phyloP scores from a whole-genome alignment of 2,329 filamentous ascomycete genomes.

The Colletotrichum neosansevieriae region DNA sequence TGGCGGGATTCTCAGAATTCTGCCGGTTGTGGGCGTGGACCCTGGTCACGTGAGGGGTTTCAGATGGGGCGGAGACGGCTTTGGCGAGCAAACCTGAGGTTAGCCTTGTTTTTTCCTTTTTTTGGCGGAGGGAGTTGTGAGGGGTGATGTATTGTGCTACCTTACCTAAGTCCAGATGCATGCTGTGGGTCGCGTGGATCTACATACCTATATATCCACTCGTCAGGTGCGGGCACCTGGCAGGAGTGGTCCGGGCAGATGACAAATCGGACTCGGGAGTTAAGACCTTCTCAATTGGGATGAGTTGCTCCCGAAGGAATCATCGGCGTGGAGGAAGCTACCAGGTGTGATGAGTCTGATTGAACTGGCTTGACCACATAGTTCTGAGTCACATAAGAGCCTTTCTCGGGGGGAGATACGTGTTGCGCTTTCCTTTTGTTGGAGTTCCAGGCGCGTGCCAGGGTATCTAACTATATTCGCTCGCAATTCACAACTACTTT shows the following conservation, averaged over 20 bases:
- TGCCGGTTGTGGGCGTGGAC: conserved; percentile 33
- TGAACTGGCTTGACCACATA: background rate
- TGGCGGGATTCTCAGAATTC: conserved; percentile 30
- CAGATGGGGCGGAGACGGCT: conserved; percentile 14
- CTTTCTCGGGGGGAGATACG: background rate
- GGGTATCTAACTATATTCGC: conserved; percentile 27
- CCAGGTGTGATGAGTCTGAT: background rate
- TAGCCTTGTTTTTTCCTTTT: too few species aligned
- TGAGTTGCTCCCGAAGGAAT: conserved; percentile 20
- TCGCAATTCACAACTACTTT: background rate
- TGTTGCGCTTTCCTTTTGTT: background rate
- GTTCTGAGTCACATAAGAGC: too few species aligned
- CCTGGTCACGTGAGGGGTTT: conserved; percentile 37
- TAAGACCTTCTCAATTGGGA: background rate
- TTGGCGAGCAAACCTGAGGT: conserved; percentile 21
- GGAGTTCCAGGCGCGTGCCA: conserved; percentile 9
- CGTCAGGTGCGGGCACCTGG: too few species aligned
- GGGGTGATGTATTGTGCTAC: too few species aligned
- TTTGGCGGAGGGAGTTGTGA: too few species aligned
- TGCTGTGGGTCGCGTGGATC: too few species aligned
- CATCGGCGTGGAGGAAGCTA: conserved; percentile 13
- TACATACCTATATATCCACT: too few species aligned
- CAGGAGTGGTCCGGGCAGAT: conserved; percentile 11
- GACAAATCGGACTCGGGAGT: conserved; percentile 16
- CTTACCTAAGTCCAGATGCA: too few species aligned